phyloP scores from a whole-genome alignment of 169 alveolate genomes.

The Plasmodium relictum region DNA sequence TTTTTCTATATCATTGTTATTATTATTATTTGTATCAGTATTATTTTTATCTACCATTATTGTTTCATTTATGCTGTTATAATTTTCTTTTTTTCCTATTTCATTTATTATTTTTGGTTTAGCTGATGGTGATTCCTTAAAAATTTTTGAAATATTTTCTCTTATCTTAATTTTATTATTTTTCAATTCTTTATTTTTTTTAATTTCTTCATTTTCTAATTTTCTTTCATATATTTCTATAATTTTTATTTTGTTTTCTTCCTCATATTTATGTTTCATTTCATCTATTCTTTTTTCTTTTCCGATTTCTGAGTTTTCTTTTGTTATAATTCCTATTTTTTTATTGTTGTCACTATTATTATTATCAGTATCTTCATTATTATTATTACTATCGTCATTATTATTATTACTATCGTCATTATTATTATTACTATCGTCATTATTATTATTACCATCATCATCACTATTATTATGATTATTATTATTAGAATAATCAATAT shows the following conservation, averaged over 20 bases:
- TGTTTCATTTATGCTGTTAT: conserved; percentile 1
- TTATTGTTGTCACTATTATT: no score
- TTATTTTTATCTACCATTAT: not conserved
- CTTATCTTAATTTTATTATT: conserved; percentile 8
- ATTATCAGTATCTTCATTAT: not conserved
- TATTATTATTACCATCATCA: not conserved
- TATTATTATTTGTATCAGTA: no score
- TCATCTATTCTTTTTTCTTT: not conserved
- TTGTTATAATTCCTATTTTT: no score
- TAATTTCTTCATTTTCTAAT: conserved; percentile 12
- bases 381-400: no score
- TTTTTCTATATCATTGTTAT: conserved; percentile 1
- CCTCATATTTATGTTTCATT: not conserved
- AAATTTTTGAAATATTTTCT: conserved; percentile 47
- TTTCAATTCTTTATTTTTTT: not conserved
- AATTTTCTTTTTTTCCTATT: conserved; percentile 4
- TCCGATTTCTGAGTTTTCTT: not conserved
- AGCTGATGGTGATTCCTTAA: conserved; percentile 50
- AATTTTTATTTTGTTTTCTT: conserved; percentile 4
- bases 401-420: not conserved
- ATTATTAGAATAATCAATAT: not conserved
- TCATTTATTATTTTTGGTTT: conserved; percentile 64
- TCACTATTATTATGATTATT: not conserved
- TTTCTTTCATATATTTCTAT: conserved; percentile 17
- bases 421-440: not conserved